Conservation (phyloP, 148 eudicot genomes). For the Selenicereus undatus region DNA sequence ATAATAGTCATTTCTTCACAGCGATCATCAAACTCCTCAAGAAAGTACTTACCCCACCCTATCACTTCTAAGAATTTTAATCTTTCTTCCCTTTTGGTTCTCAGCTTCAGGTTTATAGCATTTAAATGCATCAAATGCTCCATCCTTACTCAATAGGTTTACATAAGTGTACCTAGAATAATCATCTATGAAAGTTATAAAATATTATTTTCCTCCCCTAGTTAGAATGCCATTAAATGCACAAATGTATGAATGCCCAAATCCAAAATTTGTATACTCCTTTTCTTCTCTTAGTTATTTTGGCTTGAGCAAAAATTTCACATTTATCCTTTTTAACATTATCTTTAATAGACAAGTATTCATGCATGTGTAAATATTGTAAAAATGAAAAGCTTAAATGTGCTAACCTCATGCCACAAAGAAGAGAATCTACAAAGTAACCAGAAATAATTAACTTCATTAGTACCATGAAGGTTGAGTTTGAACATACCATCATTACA, state of each 20-base stretch:
- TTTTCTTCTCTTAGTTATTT: neutral
- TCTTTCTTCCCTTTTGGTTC: neutral
- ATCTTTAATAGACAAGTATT: neutral
- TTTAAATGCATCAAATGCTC: neutral
- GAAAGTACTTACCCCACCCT: neutral
- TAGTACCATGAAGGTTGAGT: no score
- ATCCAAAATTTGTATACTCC: neutral
- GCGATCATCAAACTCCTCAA: neutral
- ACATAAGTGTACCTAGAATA: neutral
- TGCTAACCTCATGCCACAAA: neutral
- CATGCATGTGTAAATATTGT: neutral
- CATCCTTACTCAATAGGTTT: neutral
- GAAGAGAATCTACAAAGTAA: no score
- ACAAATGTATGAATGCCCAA: neutral
- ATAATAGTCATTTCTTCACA: neutral
- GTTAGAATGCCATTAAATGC: neutral
- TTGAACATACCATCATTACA: no score
- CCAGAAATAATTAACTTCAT: no score
- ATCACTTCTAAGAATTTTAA: neutral
- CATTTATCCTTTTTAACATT: neutral
- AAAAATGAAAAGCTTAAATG: neutral
- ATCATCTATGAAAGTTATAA: neutral
- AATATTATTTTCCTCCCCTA: neutral
- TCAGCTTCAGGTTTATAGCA: neutral
- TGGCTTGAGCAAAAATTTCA: neutral